These are phyloP conservation scores for Melaleuca quinquenervia DNA, from an alignment of 345 rosid genomes.

Conservation along the genomic window DNA sequence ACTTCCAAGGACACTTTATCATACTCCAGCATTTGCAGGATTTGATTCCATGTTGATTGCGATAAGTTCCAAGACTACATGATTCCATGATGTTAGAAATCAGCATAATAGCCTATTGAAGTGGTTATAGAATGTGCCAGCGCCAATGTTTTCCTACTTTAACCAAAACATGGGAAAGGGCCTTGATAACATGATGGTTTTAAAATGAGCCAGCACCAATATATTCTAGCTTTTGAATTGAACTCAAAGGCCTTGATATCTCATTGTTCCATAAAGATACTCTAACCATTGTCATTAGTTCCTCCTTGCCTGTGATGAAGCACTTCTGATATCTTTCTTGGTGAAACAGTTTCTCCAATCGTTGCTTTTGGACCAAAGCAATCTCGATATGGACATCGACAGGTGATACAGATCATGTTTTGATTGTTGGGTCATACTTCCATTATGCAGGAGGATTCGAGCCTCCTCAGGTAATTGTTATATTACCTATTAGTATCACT, in stretches of 20 bases:
- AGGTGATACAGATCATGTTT: conserved; percentile 67
- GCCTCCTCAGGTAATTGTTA: conserved; percentile 60
- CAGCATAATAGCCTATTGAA: not conserved
- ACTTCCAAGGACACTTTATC: not conserved
- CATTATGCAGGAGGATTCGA: conserved; percentile 88
- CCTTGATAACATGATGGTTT: not conserved
- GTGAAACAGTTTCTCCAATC: conserved; percentile 64
- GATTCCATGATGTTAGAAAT: not conserved
- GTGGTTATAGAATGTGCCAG: not conserved
- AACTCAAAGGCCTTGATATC: not conserved
- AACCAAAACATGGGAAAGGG: not conserved
- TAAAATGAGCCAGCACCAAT: not conserved
- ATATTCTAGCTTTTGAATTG: not conserved
- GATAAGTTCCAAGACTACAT: not conserved
- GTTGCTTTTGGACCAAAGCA: conserved; percentile 88
- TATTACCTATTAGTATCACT: not conserved
- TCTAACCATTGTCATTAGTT: not conserved
- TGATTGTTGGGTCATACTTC: conserved; percentile 83
- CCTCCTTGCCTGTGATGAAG: not conserved
- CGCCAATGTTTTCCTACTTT: not conserved
- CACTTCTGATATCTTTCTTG: not conserved
- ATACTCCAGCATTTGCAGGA: not conserved
- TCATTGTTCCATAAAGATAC: not conserved
- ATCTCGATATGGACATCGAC: conserved; percentile 94
- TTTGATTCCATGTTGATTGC: not conserved